phyloP scores from a whole-genome alignment of 805 yeast genomes.

The Monosporozyma aerobia region DNA sequence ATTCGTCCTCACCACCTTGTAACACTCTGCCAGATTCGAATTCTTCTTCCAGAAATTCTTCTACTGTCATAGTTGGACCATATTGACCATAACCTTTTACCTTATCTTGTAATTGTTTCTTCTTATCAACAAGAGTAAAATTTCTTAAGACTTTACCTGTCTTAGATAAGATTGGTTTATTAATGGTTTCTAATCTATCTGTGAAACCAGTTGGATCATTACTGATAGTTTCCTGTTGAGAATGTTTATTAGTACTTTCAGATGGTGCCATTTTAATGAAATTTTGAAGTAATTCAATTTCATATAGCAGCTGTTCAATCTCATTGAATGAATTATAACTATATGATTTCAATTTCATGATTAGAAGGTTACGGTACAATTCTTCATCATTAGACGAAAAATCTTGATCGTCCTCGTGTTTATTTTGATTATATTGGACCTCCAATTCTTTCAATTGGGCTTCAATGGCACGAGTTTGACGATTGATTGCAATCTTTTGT shows the following conservation, averaged over 20 bases:
- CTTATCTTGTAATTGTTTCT: conserved; percentile 47
- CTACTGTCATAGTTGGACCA: conserved; percentile 90
- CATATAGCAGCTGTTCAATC: conserved; percentile 55
- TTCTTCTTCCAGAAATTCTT: conserved; percentile 83
- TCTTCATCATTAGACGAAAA: conserved; percentile 50
- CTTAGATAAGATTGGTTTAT: conserved; percentile 48
- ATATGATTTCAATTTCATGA: conserved; percentile 45
- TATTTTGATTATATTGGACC: conserved; percentile 21
- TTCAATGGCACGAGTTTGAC: conserved; percentile 46
- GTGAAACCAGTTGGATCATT: conserved; percentile 44
- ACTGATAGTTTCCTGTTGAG: conserved; percentile 2
- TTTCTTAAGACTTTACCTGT: conserved; percentile 78
- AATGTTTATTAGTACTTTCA: conserved; percentile 3
- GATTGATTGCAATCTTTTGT: conserved; percentile 62
- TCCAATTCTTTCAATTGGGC: conserved; percentile 36
- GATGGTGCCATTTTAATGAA: conserved; percentile 24
- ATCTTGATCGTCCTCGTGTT: conserved; percentile 26
- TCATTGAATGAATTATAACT: conserved; percentile 45
- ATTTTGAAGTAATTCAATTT: conserved; percentile 49
- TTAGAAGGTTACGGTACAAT: conserved; percentile 41
- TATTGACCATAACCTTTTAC: conserved; percentile 90
- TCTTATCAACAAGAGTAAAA: conserved; percentile 59
- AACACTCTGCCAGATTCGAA: conserved; percentile 75
- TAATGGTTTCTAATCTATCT: conserved; percentile 47
- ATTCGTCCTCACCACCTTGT: conserved; percentile 33